A percentile compares a stretch with the other conserved stretches of the same genome.
phyloP scores from a whole-genome alignment of 805 yeast species.

The Candida succiphila region DNA sequence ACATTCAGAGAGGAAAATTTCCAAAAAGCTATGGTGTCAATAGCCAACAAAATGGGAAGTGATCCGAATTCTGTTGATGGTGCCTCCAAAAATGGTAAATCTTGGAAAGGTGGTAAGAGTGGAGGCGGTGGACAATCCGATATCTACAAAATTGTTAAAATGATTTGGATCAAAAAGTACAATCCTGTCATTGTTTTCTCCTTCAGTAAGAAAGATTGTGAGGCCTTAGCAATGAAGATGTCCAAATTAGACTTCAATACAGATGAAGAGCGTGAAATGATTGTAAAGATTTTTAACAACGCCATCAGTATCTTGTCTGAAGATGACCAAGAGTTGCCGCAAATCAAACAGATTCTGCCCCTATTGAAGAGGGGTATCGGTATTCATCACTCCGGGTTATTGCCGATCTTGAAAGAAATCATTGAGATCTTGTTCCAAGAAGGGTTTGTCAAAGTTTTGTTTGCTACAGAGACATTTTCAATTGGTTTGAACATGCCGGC shows the following conservation, averaged over 20 bases:
- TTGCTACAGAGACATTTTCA: conserved; percentile 97
- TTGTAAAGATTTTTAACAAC: conserved; percentile 81
- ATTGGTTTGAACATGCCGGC: conserved; percentile 99
- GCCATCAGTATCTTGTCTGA: conserved; percentile 86
- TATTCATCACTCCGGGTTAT: conserved; percentile 93
- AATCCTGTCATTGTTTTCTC: conserved; percentile 98
- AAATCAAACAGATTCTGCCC: conserved; percentile 86
- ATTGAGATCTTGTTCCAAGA: conserved; percentile 96
- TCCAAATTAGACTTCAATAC: conserved; percentile 90
- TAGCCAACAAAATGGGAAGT: conserved; percentile 74
- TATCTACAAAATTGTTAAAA: conserved; percentile 91
- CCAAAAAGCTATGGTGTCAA: conserved; percentile 96
- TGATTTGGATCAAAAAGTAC: conserved; percentile 94
- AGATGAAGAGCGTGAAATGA: conserved; percentile 87
- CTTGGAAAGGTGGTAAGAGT: conserved; percentile 79
- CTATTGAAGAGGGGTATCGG: conserved; percentile 92
- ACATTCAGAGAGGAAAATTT: conserved; percentile 94
- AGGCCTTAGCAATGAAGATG: conserved; percentile 88
- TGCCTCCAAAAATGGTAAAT: conserved; percentile 68
- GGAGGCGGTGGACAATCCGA: conserved; percentile 60
- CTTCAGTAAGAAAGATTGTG: conserved; percentile 96
- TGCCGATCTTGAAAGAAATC: conserved; percentile 90
- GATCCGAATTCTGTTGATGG: conserved; percentile 58
- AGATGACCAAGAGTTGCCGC: conserved; percentile 86
- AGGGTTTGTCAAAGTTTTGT: conserved; percentile 86